Evolutionary conservation across 1,284 basidiomycete genomes (phyloP).

Genomic region (Schizopora paradoxa): DNA sequence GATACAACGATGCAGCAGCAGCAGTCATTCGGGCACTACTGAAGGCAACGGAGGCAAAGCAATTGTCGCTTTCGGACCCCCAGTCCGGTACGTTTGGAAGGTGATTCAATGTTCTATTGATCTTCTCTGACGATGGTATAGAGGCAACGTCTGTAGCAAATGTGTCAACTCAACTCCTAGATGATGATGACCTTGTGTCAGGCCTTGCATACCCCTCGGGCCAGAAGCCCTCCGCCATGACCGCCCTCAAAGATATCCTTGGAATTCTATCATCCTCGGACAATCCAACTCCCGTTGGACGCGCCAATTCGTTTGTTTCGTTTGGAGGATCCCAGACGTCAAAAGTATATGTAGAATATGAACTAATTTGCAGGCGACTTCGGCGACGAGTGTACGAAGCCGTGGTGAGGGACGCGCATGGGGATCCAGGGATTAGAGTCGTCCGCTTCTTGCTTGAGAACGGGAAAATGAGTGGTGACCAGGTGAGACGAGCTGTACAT

Average conservation of each 20-base stretch:
- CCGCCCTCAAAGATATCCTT: constrained; percentile 70
- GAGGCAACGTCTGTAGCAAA: constrained; percentile 58
- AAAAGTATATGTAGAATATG: constrained; percentile 80
- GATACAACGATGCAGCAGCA: constrained; percentile 73
- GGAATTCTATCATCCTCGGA: constrained; percentile 73
- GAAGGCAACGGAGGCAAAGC: constrained; percentile 61
- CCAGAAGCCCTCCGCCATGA: constrained; percentile 53
- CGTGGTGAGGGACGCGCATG: constrained; percentile 79
- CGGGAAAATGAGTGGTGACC: constrained; percentile 97
- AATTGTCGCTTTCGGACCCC: constrained; percentile 53
- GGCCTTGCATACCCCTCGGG: constrained; percentile 50
- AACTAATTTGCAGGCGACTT: constrained; percentile 67
- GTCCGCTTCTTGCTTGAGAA: constrained; percentile 76
- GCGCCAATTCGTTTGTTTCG: constrained; percentile 62
- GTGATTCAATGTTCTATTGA: constrained; percentile 11
- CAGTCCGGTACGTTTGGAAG: constrained; percentile 51
- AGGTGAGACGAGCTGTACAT: constrained; percentile 44
- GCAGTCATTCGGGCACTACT: constrained; percentile 67
- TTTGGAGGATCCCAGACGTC: constrained; percentile 46
- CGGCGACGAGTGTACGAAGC: constrained; percentile 74
- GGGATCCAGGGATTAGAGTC: constrained; percentile 81
- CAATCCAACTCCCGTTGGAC: constrained; percentile 69
- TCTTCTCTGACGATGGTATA: constrained; percentile 45
- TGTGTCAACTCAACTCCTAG: constrained; percentile 55
- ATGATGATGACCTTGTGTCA: constrained; percentile 49